These are phyloP conservation scores for Trifolium fragiferum DNA, from an alignment of 306 rosid genomes.

Conservation along the genomic window DNA sequence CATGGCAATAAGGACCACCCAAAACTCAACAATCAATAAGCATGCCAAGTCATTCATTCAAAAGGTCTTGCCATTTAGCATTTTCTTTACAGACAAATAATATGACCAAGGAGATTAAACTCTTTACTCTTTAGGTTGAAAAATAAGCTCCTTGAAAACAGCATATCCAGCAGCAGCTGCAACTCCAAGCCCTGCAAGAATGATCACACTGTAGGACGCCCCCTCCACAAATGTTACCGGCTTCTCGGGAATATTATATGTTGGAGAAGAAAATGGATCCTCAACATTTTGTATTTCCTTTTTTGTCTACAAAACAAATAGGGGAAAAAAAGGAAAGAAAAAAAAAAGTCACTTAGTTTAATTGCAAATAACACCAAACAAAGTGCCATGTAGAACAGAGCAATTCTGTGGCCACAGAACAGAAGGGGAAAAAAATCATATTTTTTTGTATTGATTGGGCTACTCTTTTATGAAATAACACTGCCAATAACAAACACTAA, in stretches of 20 bases:
- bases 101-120: constrained; percentile 15
- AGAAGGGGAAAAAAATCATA: neutral
- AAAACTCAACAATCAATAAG: constrained; percentile 21
- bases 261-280: constrained; percentile 87
- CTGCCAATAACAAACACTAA: constrained; percentile 22
- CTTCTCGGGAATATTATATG: constrained; percentile 92
- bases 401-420: neutral
- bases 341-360: neutral
- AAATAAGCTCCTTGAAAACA: constrained; percentile 92
- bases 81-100: constrained; percentile 10
- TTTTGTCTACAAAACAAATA: constrained; percentile 57
- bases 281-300: constrained; percentile 81
- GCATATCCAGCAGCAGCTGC: constrained; percentile 90
- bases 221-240: constrained; percentile 86
- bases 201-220: constrained; percentile 80
- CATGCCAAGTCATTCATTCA: neutral
- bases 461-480: neutral
- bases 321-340: too few relatives aligned
- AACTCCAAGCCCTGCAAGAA: constrained; percentile 84
- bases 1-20: neutral
- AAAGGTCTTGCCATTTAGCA: constrained; percentile 7
- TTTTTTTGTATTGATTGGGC: neutral
- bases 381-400: neutral
- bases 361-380: neutral
- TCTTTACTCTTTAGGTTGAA: constrained; percentile 91